These are phyloP conservation scores for Naganishia kalamii DNA, from an alignment of 768 basidiomycete species.

Conservation along the genomic window DNA sequence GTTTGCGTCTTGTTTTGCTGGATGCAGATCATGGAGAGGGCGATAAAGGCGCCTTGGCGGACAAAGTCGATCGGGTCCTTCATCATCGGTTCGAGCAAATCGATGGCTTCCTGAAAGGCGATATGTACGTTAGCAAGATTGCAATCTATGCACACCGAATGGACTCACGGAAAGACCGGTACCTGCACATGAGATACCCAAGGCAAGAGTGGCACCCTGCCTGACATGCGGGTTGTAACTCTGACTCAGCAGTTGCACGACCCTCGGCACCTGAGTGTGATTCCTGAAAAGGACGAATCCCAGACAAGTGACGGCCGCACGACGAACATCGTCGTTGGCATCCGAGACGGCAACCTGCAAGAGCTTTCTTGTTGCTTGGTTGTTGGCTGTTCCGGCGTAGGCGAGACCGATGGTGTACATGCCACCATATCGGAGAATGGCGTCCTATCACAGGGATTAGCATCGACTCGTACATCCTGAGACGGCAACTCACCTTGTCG, in stretches of 20 bases:
- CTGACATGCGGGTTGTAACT: slow-evolving; percentile 98
- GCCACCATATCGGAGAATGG: slow-evolving; percentile 92
- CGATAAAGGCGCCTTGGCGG: slow-evolving; percentile 91
- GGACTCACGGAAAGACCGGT: slow-evolving; percentile 76
- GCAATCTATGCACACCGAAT: not conserved
- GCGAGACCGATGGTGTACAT: slow-evolving; percentile 94
- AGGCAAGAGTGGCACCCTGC: slow-evolving; percentile 89
- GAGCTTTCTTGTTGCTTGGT: slow-evolving; percentile 80
- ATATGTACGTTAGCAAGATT: not conserved
- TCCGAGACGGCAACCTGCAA: slow-evolving; percentile 97
- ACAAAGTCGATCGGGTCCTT: slow-evolving; percentile 98
- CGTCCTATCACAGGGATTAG: slow-evolving; percentile 57
- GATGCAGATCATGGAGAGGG: slow-evolving; percentile 92
- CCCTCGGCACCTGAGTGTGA: slow-evolving; percentile 88
- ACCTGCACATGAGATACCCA: slow-evolving; percentile 95
- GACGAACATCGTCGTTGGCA: slow-evolving; percentile 91
- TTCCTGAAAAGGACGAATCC: slow-evolving; percentile 97
- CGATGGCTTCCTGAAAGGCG: slow-evolving; percentile 72
- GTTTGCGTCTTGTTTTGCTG: slow-evolving; percentile 89
- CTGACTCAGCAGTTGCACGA: slow-evolving; percentile 93
- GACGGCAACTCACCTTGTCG: slow-evolving; percentile 64
- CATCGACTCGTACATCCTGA: slow-evolving; percentile 19
- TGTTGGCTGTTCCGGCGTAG: slow-evolving; percentile 92
- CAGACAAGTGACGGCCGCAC: slow-evolving; percentile 90
- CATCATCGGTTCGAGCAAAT: slow-evolving; percentile 95